These are phyloP conservation scores for Gracilaria gracilis DNA, from an alignment of 23 red algal genomes.

Conservation along the genomic window DNA sequence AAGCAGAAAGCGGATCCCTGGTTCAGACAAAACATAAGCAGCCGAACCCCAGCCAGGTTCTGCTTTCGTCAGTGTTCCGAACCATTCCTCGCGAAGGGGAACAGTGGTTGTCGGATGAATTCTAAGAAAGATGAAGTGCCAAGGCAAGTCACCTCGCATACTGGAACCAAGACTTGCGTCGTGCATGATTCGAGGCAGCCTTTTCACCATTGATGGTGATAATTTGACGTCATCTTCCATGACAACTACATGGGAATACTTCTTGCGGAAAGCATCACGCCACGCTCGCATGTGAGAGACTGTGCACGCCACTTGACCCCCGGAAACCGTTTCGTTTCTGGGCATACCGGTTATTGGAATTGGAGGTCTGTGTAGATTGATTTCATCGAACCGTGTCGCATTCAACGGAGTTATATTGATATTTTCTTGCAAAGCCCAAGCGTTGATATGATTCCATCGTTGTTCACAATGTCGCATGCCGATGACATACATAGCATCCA, in stretches of 20 bases:
- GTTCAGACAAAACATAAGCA: conserved; percentile 64
- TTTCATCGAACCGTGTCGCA: conserved; percentile 42
- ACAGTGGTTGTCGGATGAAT: conserved; percentile 30
- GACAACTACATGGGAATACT: conserved; percentile 60
- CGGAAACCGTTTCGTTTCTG: conserved; percentile 32
- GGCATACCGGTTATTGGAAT: conserved; percentile 45
- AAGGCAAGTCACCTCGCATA: conserved; percentile 19
- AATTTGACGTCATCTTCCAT: conserved; percentile 87
- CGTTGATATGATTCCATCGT: conserved; percentile 32
- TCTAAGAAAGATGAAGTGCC: conserved; percentile 81
- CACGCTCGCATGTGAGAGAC: conserved; percentile 75
- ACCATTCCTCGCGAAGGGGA: conserved; percentile 20
- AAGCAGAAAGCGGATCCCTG: conserved; percentile 75
- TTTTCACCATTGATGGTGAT: conserved; percentile 8
- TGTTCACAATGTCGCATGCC: conserved; percentile 61
- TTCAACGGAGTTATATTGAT: conserved; percentile 32
- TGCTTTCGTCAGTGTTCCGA: conserved; percentile 35
- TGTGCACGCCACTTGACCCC: conserved; percentile 81
- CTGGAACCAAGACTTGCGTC: conserved; percentile 46
- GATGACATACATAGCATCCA: conserved; percentile 71
- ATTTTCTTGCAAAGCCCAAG: conserved; percentile 18
- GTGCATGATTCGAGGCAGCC: conserved; percentile 32
- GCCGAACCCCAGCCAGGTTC: conserved; percentile 73
- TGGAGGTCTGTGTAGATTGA: conserved; percentile 51
- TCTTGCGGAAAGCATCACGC: conserved; percentile 52